These are phyloP conservation scores for Fomitopsis pulvina DNA, from an alignment of 768 basidiomycete species.

Conservation along the genomic window DNA sequence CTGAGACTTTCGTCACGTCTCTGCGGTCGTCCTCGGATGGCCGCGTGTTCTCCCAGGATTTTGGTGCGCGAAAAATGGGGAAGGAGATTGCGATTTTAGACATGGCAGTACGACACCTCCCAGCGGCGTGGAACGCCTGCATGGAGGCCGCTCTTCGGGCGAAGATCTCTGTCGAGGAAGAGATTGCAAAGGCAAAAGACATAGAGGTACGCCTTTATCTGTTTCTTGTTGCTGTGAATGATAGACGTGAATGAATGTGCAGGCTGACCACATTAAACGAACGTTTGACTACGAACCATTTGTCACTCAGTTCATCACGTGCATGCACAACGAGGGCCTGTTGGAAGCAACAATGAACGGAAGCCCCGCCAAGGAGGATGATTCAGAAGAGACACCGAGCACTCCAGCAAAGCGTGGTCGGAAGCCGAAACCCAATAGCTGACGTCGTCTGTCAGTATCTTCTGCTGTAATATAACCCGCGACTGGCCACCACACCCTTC, in stretches of 20 bases:
- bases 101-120: conserved; percentile 32
- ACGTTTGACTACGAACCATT: conserved; percentile 64
- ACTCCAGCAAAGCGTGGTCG: background rate
- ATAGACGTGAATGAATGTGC: background rate
- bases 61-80: conserved; percentile 38
- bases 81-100: conserved; percentile 38
- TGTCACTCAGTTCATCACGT: conserved; percentile 37
- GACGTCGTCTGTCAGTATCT: too few species aligned
- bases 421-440: background rate
- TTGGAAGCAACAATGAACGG: conserved; percentile 36
- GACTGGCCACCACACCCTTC: too few species aligned
- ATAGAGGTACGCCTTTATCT: conserved; percentile 35
- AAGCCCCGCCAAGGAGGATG: background rate
- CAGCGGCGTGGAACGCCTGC: conserved; percentile 41
- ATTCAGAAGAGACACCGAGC: background rate
- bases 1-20: conserved; percentile 27
- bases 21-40: conserved; percentile 20
- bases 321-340: conserved; percentile 40
- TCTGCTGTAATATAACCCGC: too few species aligned
- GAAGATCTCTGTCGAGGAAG: conserved; percentile 42
- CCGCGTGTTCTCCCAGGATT: conserved; percentile 34
- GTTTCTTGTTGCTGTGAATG: background rate
- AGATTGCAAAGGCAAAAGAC: conserved; percentile 34
- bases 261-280: conserved; percentile 53
- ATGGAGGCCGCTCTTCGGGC: conserved; percentile 31